These are phyloP conservation scores for Alternaria atra DNA, from an alignment of 2,329 filamentous ascomycete genomes.

Conservation along the genomic window DNA sequence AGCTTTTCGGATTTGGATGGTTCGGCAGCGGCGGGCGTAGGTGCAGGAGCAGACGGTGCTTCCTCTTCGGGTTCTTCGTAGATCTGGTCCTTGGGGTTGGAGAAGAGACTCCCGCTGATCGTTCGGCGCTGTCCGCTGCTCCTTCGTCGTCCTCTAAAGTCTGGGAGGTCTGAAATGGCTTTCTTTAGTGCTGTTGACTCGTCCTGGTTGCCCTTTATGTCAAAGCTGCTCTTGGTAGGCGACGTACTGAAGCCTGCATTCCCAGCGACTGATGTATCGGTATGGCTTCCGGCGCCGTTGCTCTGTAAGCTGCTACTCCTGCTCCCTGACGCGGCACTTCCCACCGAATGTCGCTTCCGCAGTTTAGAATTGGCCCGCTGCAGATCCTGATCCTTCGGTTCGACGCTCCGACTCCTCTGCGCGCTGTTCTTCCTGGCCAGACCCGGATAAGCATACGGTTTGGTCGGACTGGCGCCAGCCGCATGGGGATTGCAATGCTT, in stretches of 20 bases:
- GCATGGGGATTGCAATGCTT: conserved; percentile 75
- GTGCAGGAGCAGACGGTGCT: conserved; percentile 32
- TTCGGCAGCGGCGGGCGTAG: conserved; percentile 41
- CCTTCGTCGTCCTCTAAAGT: conserved; percentile 56
- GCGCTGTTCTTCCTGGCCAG: conserved; percentile 74
- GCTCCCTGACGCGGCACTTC: conserved; percentile 42
- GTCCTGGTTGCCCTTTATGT: conserved; percentile 21
- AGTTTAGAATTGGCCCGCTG: conserved; percentile 45
- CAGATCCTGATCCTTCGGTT: conserved; percentile 41
- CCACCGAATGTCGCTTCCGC: conserved; percentile 50
- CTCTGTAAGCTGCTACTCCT: conserved; percentile 52
- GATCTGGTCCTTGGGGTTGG: conserved; percentile 77
- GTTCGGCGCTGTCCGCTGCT: conserved; percentile 75
- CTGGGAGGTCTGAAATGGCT: conserved; percentile 35
- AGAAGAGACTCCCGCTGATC: conserved; percentile 74
- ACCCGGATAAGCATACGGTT: conserved; percentile 65
- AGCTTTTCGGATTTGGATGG: conserved; percentile 53
- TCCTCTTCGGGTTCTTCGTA: conserved; percentile 83
- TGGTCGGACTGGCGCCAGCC: conserved; percentile 66
- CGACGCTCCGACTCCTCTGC: conserved; percentile 61
- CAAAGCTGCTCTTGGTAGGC: conserved; percentile 33
- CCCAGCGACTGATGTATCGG: conserved; percentile 33
- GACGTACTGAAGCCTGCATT: conserved; percentile 12
- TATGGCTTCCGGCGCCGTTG: conserved; percentile 46
- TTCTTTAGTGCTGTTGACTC: conserved; percentile 50